These are phyloP conservation scores for Orbilia blumenaviensis DNA, from an alignment of 2,329 filamentous ascomycete genomes.

Conservation along the genomic window DNA sequence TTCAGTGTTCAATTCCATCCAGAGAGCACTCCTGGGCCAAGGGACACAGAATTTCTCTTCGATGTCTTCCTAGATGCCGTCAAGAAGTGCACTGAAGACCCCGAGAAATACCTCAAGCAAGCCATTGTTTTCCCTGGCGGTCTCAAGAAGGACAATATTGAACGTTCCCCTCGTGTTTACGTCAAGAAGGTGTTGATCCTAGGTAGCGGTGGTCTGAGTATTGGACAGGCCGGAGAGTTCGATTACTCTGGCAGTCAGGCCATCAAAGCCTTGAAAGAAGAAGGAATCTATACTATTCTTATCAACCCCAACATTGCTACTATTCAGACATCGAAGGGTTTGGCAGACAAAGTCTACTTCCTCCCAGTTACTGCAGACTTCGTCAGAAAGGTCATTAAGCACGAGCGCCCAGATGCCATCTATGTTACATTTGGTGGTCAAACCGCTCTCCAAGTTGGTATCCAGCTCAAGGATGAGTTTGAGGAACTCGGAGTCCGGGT, in stretches of 20 bases:
- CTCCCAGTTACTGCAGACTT: constrained; percentile 96
- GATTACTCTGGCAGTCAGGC: constrained; percentile 98
- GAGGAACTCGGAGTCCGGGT: constrained; percentile 91
- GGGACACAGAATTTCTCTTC: constrained; percentile 95
- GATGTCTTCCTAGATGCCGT: constrained; percentile 95
- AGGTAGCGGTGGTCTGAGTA: constrained; percentile 92
- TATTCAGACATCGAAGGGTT: constrained; percentile 96
- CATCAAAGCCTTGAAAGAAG: constrained; percentile 97
- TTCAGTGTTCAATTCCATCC: constrained; percentile 99
- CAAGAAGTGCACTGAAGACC: constrained; percentile 70
- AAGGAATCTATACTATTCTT: constrained; percentile 95
- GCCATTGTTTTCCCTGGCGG: constrained; percentile 90
- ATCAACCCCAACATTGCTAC: constrained; percentile 99
- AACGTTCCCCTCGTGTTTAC: constrained; percentile 77
- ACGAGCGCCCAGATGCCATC: constrained; percentile 94
- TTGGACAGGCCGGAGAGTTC: constrained; percentile 97
- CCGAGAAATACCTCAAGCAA: constrained; percentile 70
- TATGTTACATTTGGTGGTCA: constrained; percentile 98
- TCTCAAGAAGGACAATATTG: constrained; percentile 78
- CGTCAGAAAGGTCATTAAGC: constrained; percentile 94
- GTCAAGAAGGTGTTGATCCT: constrained; percentile 96
- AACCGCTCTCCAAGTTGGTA: constrained; percentile 94
- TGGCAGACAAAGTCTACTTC: constrained; percentile 99
- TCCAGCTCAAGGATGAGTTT: constrained; percentile 97
- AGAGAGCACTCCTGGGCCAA: constrained; percentile 92